Percentiles rank a stretch among this genome's conserved stretches.
Evolutionary conservation across 257 asterid species (phyloP).

Genomic region (Hygrophila difformis): DNA sequence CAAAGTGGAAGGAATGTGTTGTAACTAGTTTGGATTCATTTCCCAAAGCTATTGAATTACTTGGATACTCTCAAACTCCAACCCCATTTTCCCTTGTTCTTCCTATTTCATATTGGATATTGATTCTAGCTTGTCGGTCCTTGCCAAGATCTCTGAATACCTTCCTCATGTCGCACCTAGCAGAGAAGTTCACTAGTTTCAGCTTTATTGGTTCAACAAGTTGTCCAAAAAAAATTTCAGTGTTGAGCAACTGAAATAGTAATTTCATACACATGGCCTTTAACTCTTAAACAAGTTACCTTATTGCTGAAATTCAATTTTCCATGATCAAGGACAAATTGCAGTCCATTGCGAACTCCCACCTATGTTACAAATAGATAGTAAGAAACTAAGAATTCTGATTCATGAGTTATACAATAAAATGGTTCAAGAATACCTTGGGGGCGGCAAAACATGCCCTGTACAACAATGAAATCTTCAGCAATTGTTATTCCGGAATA

Average conservation of each 20-base stretch:
- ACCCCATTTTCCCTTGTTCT: too few relatives aligned
- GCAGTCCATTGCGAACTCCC: conserved; percentile 42
- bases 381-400: too few relatives aligned
- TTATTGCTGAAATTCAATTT: conserved; percentile 67
- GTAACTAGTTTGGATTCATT: too few relatives aligned
- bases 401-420: conserved; percentile 4
- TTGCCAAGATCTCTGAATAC: too few relatives aligned
- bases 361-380: too few relatives aligned
- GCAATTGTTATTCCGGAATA: conserved; percentile 44
- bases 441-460: conserved; percentile 60
- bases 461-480: conserved; percentile 34
- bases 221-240: conserved; percentile 25
- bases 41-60: too few relatives aligned
- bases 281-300: conserved; percentile 27
- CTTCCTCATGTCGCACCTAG: too few relatives aligned
- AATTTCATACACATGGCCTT: neutral
- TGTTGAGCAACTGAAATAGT: conserved; percentile 1
- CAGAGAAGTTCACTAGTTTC: too few relatives aligned
- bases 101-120: too few relatives aligned
- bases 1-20: too few relatives aligned
- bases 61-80: too few relatives aligned
- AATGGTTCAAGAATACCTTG: conserved; percentile 23
- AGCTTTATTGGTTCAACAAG: conserved; percentile 34
- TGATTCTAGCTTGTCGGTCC: too few relatives aligned
- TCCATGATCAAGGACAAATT: conserved; percentile 44